Conservation (phyloP, 257 asterid species). For the Fraxinus anomala region DNA sequence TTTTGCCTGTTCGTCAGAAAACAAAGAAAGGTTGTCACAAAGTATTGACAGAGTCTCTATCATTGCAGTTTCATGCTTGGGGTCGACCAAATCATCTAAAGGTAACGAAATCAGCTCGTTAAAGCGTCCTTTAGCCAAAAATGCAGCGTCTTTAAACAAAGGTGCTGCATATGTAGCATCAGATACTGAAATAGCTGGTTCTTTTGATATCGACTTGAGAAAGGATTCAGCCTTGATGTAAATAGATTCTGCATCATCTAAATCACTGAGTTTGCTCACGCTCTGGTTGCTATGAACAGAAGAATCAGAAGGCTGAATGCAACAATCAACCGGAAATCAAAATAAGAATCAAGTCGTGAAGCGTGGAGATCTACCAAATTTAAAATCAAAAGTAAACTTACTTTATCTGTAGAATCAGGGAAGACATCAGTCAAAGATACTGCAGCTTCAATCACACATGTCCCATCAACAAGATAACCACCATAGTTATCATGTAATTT, state of each 20-base stretch:
- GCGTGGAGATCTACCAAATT: not conserved
- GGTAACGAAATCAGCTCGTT: not conserved
- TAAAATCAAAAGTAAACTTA: not conserved
- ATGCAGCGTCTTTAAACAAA: not conserved
- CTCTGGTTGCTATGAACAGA: not conserved
- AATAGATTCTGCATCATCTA: not conserved
- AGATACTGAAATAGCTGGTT: not conserved
- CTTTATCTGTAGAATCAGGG: not conserved
- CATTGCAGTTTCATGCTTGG: conserved; percentile 13
- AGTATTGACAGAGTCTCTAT: conserved; percentile 1
- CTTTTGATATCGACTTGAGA: not conserved
- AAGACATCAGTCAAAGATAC: not conserved
- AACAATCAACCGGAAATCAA: not conserved
- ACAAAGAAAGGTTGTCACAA: not conserved
- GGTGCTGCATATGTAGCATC: not conserved
- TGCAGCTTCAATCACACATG: not conserved
- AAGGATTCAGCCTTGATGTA: conserved; percentile 5
- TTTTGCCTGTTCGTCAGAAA: conserved; percentile 1
- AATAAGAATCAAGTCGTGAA: not conserved
- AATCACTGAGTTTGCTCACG: not conserved
- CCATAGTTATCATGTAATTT: not conserved
- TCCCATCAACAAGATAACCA: not conserved
- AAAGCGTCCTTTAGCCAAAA: not conserved
- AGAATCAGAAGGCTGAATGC: not conserved
- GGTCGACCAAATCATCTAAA: not conserved